phyloP scores from a whole-genome alignment of 2,329 filamentous ascomycete species.

The Aspergillus tanneri region DNA sequence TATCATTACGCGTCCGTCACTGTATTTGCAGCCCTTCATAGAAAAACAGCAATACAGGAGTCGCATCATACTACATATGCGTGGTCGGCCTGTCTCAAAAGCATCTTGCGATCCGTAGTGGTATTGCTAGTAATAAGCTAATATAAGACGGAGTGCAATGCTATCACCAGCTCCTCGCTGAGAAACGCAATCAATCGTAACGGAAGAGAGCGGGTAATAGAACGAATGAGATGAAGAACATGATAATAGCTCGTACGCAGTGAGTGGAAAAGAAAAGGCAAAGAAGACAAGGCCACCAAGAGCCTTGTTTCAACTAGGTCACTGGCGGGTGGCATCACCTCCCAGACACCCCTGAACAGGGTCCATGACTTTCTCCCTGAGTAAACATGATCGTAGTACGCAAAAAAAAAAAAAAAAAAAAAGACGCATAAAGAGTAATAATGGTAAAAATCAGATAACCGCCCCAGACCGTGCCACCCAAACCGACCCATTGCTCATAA shows the following conservation, averaged over 20 bases:
- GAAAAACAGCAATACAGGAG: too few species aligned
- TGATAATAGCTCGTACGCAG: not conserved
- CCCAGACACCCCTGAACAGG: not conserved
- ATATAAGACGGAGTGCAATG: too few species aligned
- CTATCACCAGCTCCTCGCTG: constrained; percentile 4
- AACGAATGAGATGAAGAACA: not conserved
- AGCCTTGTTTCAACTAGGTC: not conserved
- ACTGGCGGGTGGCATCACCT: not conserved
- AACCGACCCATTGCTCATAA: constrained; percentile 29
- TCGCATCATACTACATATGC: too few species aligned
- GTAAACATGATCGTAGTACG: constrained; percentile 14
- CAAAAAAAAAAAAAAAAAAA: constrained; percentile 1
- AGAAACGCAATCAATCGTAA: not conserved
- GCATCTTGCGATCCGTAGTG: too few species aligned
- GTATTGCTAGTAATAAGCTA: too few species aligned
- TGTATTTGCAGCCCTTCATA: too few species aligned
- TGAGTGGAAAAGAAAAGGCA: not conserved
- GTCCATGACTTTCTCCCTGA: constrained; percentile 9
- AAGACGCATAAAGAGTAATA: constrained; percentile 8
- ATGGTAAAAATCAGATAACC: constrained; percentile 23
- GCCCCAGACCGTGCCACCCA: constrained; percentile 25
- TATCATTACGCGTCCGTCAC: too few species aligned
- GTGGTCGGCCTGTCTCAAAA: too few species aligned
- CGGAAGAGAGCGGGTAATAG: not conserved
- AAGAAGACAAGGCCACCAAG: not conserved